Conservation (phyloP, 805 yeast genomes). For the Metschnikowia lachancei region DNA sequence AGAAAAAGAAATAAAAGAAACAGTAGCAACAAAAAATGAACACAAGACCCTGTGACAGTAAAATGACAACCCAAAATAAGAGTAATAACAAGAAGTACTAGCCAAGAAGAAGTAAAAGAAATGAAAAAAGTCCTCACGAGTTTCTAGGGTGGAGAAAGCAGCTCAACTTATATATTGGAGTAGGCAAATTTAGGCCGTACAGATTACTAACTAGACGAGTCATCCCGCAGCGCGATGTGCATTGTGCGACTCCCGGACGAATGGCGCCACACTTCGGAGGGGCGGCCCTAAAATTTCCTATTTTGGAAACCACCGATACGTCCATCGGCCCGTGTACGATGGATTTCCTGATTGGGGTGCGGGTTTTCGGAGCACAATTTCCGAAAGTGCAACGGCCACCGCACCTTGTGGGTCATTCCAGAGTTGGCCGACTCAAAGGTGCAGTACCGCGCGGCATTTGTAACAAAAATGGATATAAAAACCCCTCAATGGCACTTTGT, state of each 20-base stretch:
- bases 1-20: no score
- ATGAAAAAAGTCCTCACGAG: neutral
- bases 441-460: neutral
- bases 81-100: no score
- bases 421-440: neutral
- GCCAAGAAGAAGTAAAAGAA: no score
- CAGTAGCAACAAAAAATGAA: no score
- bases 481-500: constrained; percentile 1
- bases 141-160: neutral
- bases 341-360: neutral
- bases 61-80: no score
- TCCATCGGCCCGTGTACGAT: neutral
- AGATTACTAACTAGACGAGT: neutral
- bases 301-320: neutral
- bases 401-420: neutral
- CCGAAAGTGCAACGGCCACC: constrained; percentile 1
- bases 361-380: neutral
- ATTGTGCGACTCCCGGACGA: neutral
- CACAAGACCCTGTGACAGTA: no score
- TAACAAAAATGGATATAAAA: neutral
- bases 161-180: constrained; percentile 4
- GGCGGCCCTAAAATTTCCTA: constrained; percentile 1
- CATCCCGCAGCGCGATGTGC: constrained; percentile 7
- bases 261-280: constrained; percentile 1
- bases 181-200: neutral